Base-by-base conservation (phyloP, 139 green algal species). In the Edaphochlamys debaryana region DNA sequence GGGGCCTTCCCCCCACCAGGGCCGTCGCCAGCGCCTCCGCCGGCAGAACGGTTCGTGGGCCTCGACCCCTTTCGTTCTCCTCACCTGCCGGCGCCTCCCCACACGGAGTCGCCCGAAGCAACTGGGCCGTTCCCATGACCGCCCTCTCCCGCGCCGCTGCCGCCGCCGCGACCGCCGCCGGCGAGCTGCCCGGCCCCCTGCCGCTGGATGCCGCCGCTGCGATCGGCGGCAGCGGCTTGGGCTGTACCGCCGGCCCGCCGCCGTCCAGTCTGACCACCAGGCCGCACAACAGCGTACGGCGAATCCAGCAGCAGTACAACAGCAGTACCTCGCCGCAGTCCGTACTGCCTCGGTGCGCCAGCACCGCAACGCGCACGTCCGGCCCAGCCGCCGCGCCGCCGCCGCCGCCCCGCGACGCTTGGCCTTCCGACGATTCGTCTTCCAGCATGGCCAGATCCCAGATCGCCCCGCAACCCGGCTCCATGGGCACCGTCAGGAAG, bases 381-480 rank as follows among this genome's bases (percentile, higher is more conserved):
- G n/a, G n/a, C n/a, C n/a, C n/a, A n/a, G n/a, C n/a, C n/a, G n/a
- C n/a, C 9, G 4, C 69, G 4, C 1, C 42, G 5, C 36, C 36
- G 37, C 30, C 8, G 67, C 25, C 2, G 67, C 67, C 40, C 19
- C 1, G 30, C 69, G 19, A 25, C 41, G 27, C 29, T 30, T 25
- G 27, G 40, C 71, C 37, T 48, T 38, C 54, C 34, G 45, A 29
- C 7, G 45, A 56, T 4, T 30, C 52, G 15, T 34, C 40, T 32
- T 81, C 75, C 8, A 71, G 17, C 2, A 81, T 20, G 4, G 75
- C 75, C 30, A 81, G 30, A 30, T 81, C 75, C 75, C 75, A 81
- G 23, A 81, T 63, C 4, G 75, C 75, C 4, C 75, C 75, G 60
- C 75, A 81, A 5, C 75, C 75, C 15, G 60, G 75, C 60, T 63